phyloP scores from a whole-genome alignment of 73 alveolate genomes.

The Durusdinium trenchii region DNA sequence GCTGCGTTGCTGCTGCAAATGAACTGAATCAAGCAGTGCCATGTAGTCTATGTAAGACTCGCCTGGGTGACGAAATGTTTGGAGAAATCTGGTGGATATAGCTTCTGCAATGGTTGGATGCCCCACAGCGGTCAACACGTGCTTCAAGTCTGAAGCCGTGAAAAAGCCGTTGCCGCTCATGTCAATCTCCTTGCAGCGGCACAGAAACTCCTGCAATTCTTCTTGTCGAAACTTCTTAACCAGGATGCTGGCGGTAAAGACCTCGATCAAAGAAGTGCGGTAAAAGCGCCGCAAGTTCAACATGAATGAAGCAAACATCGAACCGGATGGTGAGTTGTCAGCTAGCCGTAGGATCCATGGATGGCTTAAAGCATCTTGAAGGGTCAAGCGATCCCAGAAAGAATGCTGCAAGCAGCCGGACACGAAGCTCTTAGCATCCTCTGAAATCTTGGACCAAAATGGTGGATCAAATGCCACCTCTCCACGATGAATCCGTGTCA shows the following conservation, averaged over 20 bases:
- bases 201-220: slow-evolving; percentile 81
- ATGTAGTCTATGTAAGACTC: slow-evolving; percentile 93
- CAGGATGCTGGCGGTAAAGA: slow-evolving; percentile 70
- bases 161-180: slow-evolving; percentile 84
- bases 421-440: slow-evolving; percentile 87
- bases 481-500: slow-evolving; percentile 80
- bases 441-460: slow-evolving; percentile 95
- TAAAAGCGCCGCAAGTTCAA: slow-evolving; percentile 90
- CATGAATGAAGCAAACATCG: slow-evolving; percentile 93
- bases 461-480: slow-evolving; percentile 86
- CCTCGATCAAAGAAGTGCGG: slow-evolving; percentile 74
- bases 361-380: slow-evolving; percentile 72
- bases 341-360: slow-evolving; percentile 94
- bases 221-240: slow-evolving; percentile 55
- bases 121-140: slow-evolving; percentile 78
- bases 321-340: slow-evolving; percentile 78
- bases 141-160: slow-evolving; percentile 93
- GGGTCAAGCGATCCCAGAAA: slow-evolving; percentile 89
- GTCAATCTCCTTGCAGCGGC: slow-evolving; percentile 94
- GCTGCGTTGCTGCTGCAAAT: slow-evolving; percentile 79
- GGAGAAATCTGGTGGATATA: slow-evolving; percentile 66
- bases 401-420: slow-evolving; percentile 91
- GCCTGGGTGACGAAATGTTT: slow-evolving; percentile 76
- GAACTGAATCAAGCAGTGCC: slow-evolving; percentile 93
- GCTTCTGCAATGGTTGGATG: slow-evolving; percentile 72